phyloP scores from a whole-genome alignment of 140 eudicot species.

The Senecio squalidus region DNA sequence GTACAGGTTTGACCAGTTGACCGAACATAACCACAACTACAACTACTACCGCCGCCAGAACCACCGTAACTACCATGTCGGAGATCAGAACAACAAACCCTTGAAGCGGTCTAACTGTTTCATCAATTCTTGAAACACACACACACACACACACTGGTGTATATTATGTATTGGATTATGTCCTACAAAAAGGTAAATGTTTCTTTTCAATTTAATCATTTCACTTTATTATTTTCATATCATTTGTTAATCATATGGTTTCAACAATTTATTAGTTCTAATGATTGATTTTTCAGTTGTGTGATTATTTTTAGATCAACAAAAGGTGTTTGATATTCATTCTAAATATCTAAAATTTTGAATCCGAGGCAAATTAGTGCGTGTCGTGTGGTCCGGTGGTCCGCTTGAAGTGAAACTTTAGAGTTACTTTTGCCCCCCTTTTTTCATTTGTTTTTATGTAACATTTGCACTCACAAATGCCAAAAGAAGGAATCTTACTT shows the following conservation, averaged over 20 bases:
- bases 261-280: not conserved
- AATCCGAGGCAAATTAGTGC: not conserved
- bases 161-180: not conserved
- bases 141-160: conserved; percentile 4
- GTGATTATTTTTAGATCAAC: conserved; percentile 7
- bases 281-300: conserved; percentile 4
- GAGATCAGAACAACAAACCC: conserved; percentile 4
- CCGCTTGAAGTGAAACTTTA: conserved; percentile 19
- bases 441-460: conserved; percentile 11
- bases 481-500: too few species aligned
- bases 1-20: conserved; percentile 17
- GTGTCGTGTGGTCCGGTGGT: conserved; percentile 4
- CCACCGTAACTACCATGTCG: not conserved
- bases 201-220: conserved; percentile 8
- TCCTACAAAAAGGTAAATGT: conserved; percentile 4
- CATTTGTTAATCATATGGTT: too few species aligned
- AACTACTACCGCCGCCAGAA: not conserved
- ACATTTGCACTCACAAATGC: too few species aligned
- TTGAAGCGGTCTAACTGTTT: not conserved
- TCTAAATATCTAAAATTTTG: conserved; percentile 17
- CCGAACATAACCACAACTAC: too few species aligned
- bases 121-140: too few species aligned
- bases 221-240: too few species aligned
- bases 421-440: conserved; percentile 11
- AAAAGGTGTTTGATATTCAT: conserved; percentile 16